Percentiles rank a stretch among this genome's conserved stretches.
phyloP scores from a whole-genome alignment of 2,329 filamentous ascomycete genomes.

The Fusarium sp. region DNA sequence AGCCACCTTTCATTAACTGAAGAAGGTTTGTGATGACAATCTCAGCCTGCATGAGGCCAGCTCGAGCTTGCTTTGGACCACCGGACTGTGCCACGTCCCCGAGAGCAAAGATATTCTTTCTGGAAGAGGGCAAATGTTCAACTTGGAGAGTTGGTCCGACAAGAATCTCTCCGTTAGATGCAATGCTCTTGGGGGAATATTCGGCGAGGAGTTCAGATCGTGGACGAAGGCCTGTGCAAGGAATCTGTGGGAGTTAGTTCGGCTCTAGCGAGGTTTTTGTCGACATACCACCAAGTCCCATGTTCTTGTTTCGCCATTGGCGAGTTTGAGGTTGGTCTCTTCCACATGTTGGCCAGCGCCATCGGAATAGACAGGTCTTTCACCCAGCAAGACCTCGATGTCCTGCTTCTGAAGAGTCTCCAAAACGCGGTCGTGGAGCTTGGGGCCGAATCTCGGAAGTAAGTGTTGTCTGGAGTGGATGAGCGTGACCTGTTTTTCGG shows the following conservation, averaged over 20 bases:
- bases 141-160: slow-evolving; percentile 28
- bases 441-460: slow-evolving; percentile 19
- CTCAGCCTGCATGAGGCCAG: slow-evolving; percentile 23
- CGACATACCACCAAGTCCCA: slow-evolving; percentile 33
- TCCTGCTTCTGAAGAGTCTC: background rate
- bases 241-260: too few species aligned
- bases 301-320: background rate
- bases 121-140: background rate
- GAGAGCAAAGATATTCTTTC: slow-evolving; percentile 5
- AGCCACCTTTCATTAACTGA: background rate
- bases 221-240: slow-evolving; percentile 29
- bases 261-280: too few species aligned
- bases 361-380: background rate
- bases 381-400: slow-evolving; percentile 5
- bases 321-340: background rate
- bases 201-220: slow-evolving; percentile 1
- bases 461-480: slow-evolving; percentile 29
- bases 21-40: slow-evolving; percentile 9
- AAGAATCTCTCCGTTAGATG: slow-evolving; percentile 1
- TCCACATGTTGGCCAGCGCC: background rate
- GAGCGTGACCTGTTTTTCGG: slow-evolving; percentile 7
- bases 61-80: slow-evolving; percentile 31
- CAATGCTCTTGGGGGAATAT: slow-evolving; percentile 7
- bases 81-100: slow-evolving; percentile 28
- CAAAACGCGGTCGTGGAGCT: slow-evolving; percentile 7